Evolutionary conservation across 345 rosid species (phyloP).

Genomic region (Leavenworthia alabamica): DNA sequence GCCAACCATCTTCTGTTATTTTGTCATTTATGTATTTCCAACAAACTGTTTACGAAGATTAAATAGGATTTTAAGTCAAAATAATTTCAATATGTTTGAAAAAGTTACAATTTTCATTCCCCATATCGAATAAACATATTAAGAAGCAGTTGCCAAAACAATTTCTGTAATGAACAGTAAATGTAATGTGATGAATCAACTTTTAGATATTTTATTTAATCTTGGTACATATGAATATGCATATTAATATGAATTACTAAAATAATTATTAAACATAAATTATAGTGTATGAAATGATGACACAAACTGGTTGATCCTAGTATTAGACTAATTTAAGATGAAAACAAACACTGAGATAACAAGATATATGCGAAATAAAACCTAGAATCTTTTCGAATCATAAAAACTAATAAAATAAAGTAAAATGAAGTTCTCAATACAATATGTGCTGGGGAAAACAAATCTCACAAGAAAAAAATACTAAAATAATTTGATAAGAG

Average conservation of each 20-base stretch:
- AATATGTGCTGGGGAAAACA: too few relatives aligned
- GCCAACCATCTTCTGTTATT: not conserved
- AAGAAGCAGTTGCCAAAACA: not conserved
- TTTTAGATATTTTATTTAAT: too few relatives aligned
- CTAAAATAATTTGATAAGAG: too few relatives aligned
- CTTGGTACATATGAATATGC: not conserved
- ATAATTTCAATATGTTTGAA: not conserved
- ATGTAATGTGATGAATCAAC: too few relatives aligned
- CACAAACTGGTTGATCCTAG: not conserved
- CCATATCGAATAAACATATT: not conserved
- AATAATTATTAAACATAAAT: not conserved
- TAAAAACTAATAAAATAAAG: too few relatives aligned
- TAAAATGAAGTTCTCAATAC: not conserved
- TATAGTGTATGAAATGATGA: not conserved
- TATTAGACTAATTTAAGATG: not conserved
- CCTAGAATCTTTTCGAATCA: too few relatives aligned
- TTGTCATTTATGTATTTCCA: not conserved
- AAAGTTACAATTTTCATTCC: not conserved
- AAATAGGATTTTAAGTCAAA: not conserved
- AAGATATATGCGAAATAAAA: not conserved
- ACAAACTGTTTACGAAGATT: not conserved
- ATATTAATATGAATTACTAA: not conserved
- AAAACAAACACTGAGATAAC: not conserved
- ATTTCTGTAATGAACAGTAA: not conserved
- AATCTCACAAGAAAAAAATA: too few relatives aligned